Evolutionary conservation across 768 basidiomycete genomes (phyloP).

Genomic region (Polyporus arcularius): DNA sequence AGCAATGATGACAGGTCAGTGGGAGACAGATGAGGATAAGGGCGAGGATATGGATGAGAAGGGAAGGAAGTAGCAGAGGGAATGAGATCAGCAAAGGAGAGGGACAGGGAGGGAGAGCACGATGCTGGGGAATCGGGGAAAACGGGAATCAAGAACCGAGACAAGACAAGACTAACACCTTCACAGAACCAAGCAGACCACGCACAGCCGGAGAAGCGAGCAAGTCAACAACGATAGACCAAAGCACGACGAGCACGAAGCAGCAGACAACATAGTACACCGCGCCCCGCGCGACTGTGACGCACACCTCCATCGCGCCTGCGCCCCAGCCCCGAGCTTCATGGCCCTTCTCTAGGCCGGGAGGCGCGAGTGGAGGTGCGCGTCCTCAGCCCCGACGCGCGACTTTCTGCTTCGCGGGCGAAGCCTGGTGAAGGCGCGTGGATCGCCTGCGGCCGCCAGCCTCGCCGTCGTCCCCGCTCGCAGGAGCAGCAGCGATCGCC

Average conservation of each 20-base stretch:
- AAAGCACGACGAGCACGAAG: conserved; percentile 7
- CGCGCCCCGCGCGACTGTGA: background rate
- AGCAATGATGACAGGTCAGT: background rate
- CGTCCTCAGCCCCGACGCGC: conserved; percentile 7
- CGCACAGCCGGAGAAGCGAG: conserved; percentile 4
- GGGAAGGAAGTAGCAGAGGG: background rate
- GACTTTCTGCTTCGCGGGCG: conserved; percentile 7
- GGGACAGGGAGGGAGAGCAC: background rate
- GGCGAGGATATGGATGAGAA: background rate
- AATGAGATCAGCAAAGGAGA: background rate
- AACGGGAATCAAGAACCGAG: background rate
- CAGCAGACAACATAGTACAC: background rate
- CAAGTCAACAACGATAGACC: conserved; percentile 7
- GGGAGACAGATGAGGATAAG: background rate
- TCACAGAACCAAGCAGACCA: background rate
- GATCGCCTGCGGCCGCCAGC: conserved; percentile 9
- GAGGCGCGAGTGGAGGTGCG: conserved; percentile 4
- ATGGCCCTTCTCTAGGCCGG: background rate
- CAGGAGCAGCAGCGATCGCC: background rate
- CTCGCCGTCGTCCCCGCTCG: background rate
- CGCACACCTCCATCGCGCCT: conserved; percentile 1
- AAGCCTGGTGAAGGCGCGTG: conserved; percentile 2
- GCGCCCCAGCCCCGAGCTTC: background rate
- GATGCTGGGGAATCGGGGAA: background rate
- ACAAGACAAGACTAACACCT: background rate